A percentile compares a stretch with the other conserved stretches of the same genome.
Conservation (phyloP, 441 rosid genomes). For the Pelargonium exstipulatum region DNA sequence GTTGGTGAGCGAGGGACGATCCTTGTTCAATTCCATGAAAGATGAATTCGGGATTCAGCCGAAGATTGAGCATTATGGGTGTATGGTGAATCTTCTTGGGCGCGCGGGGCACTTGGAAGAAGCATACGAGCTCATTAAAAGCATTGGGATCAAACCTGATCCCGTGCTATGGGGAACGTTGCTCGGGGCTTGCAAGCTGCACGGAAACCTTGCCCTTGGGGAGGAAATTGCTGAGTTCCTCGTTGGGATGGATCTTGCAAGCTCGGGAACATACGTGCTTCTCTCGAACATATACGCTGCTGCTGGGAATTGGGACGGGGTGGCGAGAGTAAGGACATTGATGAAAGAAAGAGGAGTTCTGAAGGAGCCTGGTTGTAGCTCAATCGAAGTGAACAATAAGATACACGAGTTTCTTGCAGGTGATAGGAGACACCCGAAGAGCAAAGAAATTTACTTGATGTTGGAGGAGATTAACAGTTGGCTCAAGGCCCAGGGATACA, state of each 20-base stretch:
- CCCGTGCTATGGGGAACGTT: slow-evolving; percentile 54
- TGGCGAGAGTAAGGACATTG: slow-evolving; percentile 49
- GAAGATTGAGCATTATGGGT: slow-evolving; percentile 60
- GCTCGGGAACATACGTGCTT: slow-evolving; percentile 51
- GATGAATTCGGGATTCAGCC: slow-evolving; percentile 42
- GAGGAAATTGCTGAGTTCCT: slow-evolving; percentile 49
- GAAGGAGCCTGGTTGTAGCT: slow-evolving; percentile 60
- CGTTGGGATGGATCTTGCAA: slow-evolving; percentile 34
- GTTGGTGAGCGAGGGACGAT: slow-evolving; percentile 34
- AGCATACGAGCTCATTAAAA: slow-evolving; percentile 45
- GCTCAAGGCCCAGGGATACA: slow-evolving; percentile 40
- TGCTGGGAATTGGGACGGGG: slow-evolving; percentile 47
- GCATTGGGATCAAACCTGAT: slow-evolving; percentile 43
- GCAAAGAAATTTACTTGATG: slow-evolving; percentile 49
- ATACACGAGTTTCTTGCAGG: slow-evolving; percentile 59
- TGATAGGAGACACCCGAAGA: slow-evolving; percentile 44
- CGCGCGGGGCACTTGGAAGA: slow-evolving; percentile 50
- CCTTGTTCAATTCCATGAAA: slow-evolving; percentile 41
- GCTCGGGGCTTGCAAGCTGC: slow-evolving; percentile 52
- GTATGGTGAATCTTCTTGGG: slow-evolving; percentile 61
- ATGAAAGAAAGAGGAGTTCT: slow-evolving; percentile 46
- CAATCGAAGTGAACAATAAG: slow-evolving; percentile 41
- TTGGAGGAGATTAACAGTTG: slow-evolving; percentile 39
- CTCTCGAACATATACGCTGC: slow-evolving; percentile 58
- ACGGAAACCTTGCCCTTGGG: slow-evolving; percentile 38